Evolutionary conservation across 768 basidiomycete genomes (phyloP).

Genomic region (Tricholoma flavovirens): DNA sequence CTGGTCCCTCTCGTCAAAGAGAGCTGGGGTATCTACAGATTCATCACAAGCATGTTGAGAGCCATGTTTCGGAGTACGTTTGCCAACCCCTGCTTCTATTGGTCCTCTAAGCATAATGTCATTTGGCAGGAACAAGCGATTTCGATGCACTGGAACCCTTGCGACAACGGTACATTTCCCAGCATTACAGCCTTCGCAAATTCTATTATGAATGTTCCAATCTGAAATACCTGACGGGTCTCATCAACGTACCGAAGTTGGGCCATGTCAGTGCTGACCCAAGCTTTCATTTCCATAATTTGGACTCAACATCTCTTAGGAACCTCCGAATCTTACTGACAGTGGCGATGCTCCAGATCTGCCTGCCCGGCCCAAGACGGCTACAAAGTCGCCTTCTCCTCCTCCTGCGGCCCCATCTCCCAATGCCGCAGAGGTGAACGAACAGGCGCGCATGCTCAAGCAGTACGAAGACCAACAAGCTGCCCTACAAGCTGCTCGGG

Average conservation of each 20-base stretch:
- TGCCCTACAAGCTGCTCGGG: slow-evolving; percentile 74
- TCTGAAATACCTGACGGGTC: slow-evolving; percentile 92
- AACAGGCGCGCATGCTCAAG: slow-evolving; percentile 92
- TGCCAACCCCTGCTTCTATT: not conserved
- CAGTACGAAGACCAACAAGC: slow-evolving; percentile 95
- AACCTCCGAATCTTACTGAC: slow-evolving; percentile 93
- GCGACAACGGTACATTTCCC: slow-evolving; percentile 78
- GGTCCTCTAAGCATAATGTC: slow-evolving; percentile 7
- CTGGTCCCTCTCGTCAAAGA: slow-evolving; percentile 97
- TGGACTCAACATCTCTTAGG: slow-evolving; percentile 39
- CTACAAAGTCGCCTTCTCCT: slow-evolving; percentile 50
- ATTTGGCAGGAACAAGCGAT: slow-evolving; percentile 72
- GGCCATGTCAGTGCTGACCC: slow-evolving; percentile 63
- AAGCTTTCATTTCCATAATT: not conserved
- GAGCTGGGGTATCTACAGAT: slow-evolving; percentile 98
- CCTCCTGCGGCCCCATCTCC: slow-evolving; percentile 71
- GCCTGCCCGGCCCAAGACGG: slow-evolving; percentile 73
- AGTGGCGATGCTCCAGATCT: slow-evolving; percentile 79
- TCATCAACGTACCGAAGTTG: slow-evolving; percentile 97
- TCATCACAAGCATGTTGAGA: slow-evolving; percentile 97
- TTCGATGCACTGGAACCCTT: slow-evolving; percentile 86
- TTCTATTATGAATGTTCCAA: slow-evolving; percentile 99
- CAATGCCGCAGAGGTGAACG: slow-evolving; percentile 66
- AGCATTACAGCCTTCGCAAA: slow-evolving; percentile 90
- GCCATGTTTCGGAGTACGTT: slow-evolving; percentile 88